Evolutionary conservation across 2,329 filamentous ascomycete genomes (phyloP).

Genomic region (Macrophomina phaseolina): DNA sequence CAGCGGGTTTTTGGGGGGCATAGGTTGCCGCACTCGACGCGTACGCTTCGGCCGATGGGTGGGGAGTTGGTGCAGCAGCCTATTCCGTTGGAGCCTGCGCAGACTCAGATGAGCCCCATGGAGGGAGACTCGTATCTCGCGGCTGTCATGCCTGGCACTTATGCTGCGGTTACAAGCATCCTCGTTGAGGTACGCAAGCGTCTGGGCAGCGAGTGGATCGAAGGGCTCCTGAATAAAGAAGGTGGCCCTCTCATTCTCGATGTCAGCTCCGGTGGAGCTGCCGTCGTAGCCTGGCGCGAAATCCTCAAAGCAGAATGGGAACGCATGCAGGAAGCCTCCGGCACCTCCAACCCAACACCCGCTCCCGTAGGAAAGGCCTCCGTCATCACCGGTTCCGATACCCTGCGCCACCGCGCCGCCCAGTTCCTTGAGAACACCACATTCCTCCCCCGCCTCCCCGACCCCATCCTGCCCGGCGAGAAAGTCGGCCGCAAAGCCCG

Average conservation of each 20-base stretch:
- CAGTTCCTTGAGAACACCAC: conserved; percentile 84
- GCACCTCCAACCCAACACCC: conserved; percentile 30
- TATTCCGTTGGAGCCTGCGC: conserved; percentile 67
- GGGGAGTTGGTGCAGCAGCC: conserved; percentile 64
- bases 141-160: conserved; percentile 72
- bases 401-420: conserved; percentile 76
- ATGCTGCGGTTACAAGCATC: conserved; percentile 69
- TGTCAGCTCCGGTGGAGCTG: conserved; percentile 75
- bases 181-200: conserved; percentile 77
- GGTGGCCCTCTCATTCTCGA: conserved; percentile 73
- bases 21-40: conserved; percentile 76
- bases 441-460: conserved; percentile 89
- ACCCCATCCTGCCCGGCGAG: conserved; percentile 72
- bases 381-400: conserved; percentile 77
- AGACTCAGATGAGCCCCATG: conserved; percentile 73
- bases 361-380: conserved; percentile 74
- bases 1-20: conserved; percentile 77
- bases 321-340: conserved; percentile 57
- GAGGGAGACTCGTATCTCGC: conserved; percentile 76
- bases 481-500: conserved; percentile 50
- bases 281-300: conserved; percentile 76
- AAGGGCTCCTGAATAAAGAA: conserved; percentile 64
- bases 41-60: conserved; percentile 67
- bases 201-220: conserved; percentile 73
- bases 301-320: conserved; percentile 83